Percentiles rank a stretch among this genome's conserved stretches.
Evolutionary conservation across 2,329 filamentous ascomycete species (phyloP).

Genomic region (Calonectria montana): DNA sequence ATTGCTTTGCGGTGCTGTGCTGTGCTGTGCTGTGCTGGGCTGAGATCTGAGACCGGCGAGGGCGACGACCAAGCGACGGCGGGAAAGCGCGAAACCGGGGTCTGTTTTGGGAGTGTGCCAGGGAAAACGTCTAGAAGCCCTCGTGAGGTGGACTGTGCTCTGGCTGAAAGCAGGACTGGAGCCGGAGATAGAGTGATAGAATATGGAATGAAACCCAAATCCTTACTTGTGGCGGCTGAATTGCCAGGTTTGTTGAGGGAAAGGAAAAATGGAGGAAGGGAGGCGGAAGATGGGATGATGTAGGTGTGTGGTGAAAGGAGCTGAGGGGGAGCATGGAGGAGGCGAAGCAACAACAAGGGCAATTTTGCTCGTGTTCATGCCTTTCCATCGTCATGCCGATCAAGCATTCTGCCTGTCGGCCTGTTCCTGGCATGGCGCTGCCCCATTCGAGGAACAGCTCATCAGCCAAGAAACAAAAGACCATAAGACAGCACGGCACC

Average conservation of each 20-base stretch:
- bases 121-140: constrained; percentile 22
- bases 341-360: constrained; percentile 5
- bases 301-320: background rate
- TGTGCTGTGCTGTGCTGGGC: constrained; percentile 28
- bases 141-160: constrained; percentile 19
- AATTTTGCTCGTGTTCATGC: constrained; percentile 19
- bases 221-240: background rate
- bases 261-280: background rate
- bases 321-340: constrained; percentile 1
- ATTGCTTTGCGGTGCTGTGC: constrained; percentile 11
- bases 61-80: constrained; percentile 25
- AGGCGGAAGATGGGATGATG: constrained; percentile 8
- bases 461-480: background rate
- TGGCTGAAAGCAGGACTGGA: constrained; percentile 8
- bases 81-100: constrained; percentile 19
- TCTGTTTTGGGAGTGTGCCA: constrained; percentile 12
- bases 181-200: constrained; percentile 12
- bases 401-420: constrained; percentile 7
- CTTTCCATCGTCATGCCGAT: constrained; percentile 10
- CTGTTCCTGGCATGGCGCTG: constrained; percentile 17
- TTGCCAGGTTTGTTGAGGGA: constrained; percentile 2
- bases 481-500: constrained; percentile 3
- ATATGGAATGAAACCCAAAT: background rate
- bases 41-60: constrained; percentile 43
- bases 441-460: background rate